A percentile compares a stretch with the other conserved stretches of the same genome.
phyloP scores from a whole-genome alignment of 768 basidiomycete genomes.

The Boletus vinaceobasis region DNA sequence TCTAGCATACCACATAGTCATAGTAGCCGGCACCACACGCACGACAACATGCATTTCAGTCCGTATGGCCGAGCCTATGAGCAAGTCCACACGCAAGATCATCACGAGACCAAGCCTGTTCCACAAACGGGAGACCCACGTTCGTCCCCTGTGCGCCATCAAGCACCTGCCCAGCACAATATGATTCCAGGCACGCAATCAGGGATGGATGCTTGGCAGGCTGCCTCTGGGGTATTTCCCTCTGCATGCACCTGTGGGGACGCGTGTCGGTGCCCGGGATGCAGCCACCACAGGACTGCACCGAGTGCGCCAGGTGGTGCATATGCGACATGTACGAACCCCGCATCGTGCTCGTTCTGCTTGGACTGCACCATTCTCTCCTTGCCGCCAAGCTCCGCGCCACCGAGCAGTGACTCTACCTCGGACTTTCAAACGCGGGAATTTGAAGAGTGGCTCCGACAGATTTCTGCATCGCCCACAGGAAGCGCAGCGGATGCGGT shows the following conservation, averaged over 20 bases:
- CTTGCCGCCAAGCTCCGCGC: slow-evolving; percentile 40
- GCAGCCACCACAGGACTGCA: slow-evolving; percentile 50
- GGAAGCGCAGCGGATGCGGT: slow-evolving; percentile 7
- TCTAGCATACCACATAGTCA: slow-evolving; percentile 41
- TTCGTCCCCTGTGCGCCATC: slow-evolving; percentile 21
- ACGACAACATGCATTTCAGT: slow-evolving; percentile 53
- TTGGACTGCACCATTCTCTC: slow-evolving; percentile 63
- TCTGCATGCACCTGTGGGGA: slow-evolving; percentile 62
- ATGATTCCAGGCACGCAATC: slow-evolving; percentile 23
- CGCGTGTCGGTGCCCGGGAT: slow-evolving; percentile 62
- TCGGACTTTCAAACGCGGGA: slow-evolving; percentile 42
- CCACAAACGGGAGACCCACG: slow-evolving; percentile 15
- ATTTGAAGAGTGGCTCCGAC: slow-evolving; percentile 65
- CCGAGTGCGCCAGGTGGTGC: slow-evolving; percentile 36
- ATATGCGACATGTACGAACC: slow-evolving; percentile 37
- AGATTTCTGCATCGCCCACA: slow-evolving; percentile 34
- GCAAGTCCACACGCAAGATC: slow-evolving; percentile 38
- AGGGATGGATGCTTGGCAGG: slow-evolving; percentile 24
- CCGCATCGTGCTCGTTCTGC: slow-evolving; percentile 45
- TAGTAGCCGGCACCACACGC: slow-evolving; percentile 42
- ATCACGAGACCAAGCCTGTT: slow-evolving; percentile 24
- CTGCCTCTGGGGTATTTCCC: slow-evolving; percentile 34
- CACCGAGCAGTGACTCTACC: slow-evolving; percentile 41
- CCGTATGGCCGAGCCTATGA: slow-evolving; percentile 72
- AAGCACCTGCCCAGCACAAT: slow-evolving; percentile 27